phyloP scores from a whole-genome alignment of 1,284 basidiomycete species.

The Moesziomyces antarcticus region DNA sequence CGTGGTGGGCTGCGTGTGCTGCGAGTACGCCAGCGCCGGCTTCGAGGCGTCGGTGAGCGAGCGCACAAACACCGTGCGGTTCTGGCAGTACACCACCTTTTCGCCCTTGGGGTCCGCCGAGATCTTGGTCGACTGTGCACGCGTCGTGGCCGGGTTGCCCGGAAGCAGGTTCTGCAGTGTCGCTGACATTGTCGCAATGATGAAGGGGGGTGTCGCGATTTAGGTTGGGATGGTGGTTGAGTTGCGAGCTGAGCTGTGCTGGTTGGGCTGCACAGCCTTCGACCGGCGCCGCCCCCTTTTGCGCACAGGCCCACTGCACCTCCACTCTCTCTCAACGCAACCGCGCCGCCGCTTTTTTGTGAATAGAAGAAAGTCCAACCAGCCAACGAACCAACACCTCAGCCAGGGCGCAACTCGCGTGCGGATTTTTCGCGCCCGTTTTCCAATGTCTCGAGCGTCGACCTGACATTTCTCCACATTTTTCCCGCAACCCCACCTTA shows the following conservation, averaged over 20 bases:
- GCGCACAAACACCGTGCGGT: slow-evolving; percentile 75
- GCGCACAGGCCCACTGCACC: not conserved
- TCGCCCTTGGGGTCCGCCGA: slow-evolving; percentile 78
- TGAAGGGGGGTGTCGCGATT: not conserved
- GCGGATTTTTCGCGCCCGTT: not conserved
- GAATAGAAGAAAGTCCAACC: not conserved
- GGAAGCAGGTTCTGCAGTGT: slow-evolving; percentile 34
- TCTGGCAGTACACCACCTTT: slow-evolving; percentile 82
- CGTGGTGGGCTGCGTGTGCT: slow-evolving; percentile 85
- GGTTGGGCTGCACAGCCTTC: slow-evolving; percentile 1
- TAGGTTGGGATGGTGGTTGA: not conserved
- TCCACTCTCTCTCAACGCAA: not conserved
- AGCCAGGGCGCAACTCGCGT: not conserved
- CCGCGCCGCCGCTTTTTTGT: too few species aligned
- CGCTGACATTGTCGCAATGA: slow-evolving; percentile 37
- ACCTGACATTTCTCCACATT: too few species aligned
- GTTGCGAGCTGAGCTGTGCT: not conserved
- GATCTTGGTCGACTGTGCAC: slow-evolving; percentile 83
- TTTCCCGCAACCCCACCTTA: too few species aligned
- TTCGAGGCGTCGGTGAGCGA: slow-evolving; percentile 69
- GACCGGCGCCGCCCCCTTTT: too few species aligned
- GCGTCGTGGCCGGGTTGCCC: slow-evolving; percentile 65
- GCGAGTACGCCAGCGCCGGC: slow-evolving; percentile 73
- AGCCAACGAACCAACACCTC: slow-evolving; percentile 2
- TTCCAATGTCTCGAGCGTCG: too few species aligned